A percentile compares a stretch with the other conserved stretches of the same genome.
These are phyloP conservation scores for Solanum medicagineum DNA, from an alignment of 257 asterid species.

Conservation along the genomic window DNA sequence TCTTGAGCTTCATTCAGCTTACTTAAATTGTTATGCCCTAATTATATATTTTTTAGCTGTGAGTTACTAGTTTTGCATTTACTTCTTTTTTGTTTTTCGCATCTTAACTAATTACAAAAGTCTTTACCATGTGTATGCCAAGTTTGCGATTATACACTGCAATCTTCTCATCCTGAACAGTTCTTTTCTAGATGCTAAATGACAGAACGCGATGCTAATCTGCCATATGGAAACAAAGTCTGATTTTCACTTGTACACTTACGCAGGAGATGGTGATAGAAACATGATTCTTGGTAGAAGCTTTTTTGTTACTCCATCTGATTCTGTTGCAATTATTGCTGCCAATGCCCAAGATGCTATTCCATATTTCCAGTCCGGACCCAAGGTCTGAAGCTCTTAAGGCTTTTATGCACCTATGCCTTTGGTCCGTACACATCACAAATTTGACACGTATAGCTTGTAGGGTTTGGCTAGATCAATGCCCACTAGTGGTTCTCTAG, in stretches of 20 bases:
- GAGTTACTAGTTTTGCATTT: not conserved
- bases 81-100: not conserved
- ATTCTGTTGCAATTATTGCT: constrained; percentile 92
- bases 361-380: constrained; percentile 73
- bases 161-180: not conserved
- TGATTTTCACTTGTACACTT: not conserved
- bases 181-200: not conserved
- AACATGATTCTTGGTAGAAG: constrained; percentile 89
- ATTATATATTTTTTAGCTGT: not conserved
- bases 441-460: not conserved
- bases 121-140: not conserved
- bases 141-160: not conserved
- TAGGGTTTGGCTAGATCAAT: constrained; percentile 99
- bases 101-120: not conserved
- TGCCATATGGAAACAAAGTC: not conserved
- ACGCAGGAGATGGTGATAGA: constrained; percentile 95
- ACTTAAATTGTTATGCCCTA: not conserved
- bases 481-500: constrained; percentile 99
- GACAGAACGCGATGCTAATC: not conserved
- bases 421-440: not conserved
- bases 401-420: not conserved
- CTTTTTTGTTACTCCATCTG: constrained; percentile 96
- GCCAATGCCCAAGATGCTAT: constrained; percentile 88
- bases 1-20: not conserved
- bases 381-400: constrained; percentile 43